Conservation (phyloP, 2,329 filamentous ascomycete genomes). For the Epichloe typhina region DNA sequence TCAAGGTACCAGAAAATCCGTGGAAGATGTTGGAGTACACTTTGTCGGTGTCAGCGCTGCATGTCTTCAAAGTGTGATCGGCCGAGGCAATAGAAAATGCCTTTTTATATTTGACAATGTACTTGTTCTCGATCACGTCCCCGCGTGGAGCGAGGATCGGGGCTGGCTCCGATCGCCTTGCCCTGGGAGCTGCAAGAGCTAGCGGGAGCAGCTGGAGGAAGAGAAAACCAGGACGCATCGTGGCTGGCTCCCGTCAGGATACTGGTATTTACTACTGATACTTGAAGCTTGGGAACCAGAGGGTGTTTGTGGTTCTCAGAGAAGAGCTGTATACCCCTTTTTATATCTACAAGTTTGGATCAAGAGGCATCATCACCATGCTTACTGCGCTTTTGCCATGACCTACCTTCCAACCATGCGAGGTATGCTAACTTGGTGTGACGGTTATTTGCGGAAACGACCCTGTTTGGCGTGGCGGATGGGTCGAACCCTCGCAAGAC, state of each 20-base stretch:
- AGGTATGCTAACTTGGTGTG: no score
- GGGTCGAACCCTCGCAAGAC: no score
- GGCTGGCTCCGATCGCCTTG: constrained; percentile 13
- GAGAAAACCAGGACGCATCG: constrained; percentile 2
- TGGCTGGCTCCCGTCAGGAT: background rate
- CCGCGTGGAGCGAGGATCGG: constrained; percentile 12
- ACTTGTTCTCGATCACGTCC: constrained; percentile 14
- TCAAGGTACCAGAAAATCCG: constrained; percentile 13
- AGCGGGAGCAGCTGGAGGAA: constrained; percentile 12
- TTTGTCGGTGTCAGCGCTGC: constrained; percentile 11
- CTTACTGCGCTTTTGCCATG: no score
- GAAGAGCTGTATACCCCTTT: background rate
- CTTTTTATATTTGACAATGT: constrained; percentile 18
- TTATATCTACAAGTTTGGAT: background rate
- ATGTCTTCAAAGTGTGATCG: constrained; percentile 7
- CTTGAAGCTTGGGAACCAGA: background rate
- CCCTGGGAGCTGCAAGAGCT: constrained; percentile 9
- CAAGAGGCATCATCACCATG: background rate
- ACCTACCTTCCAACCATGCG: no score
- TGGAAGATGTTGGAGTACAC: constrained; percentile 11
- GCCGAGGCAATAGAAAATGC: constrained; percentile 6
- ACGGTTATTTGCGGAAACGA: no score
- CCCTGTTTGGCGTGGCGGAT: no score
- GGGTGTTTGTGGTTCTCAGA: background rate
- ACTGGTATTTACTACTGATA: no score